Percentiles rank a stretch among this genome's conserved stretches.
Conservation (phyloP, 2,329 filamentous ascomycete genomes). For the Penicillium sp. region DNA sequence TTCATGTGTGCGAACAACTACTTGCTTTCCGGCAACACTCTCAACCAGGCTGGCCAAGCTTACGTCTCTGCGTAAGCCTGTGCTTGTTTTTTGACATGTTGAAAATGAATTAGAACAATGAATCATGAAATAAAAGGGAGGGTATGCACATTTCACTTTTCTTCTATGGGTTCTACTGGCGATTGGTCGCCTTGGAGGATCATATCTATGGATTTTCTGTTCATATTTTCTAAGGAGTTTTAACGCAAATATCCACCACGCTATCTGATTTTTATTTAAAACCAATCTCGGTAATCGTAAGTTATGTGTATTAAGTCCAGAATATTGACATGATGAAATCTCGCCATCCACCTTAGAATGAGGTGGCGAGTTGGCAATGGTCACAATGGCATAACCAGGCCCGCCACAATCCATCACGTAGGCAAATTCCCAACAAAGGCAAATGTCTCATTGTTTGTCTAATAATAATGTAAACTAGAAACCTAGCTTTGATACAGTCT, state of each 20-base stretch:
- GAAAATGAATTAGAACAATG: neutral
- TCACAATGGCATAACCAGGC: neutral
- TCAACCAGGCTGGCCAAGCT: constrained; percentile 26
- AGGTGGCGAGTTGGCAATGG: neutral
- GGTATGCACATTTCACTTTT: neutral
- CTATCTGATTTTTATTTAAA: neutral
- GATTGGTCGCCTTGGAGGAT: neutral
- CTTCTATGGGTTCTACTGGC: neutral
- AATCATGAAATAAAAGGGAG: neutral
- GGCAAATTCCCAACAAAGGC: too few relatives aligned
- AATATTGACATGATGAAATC: neutral
- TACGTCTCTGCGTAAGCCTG: constrained; percentile 16
- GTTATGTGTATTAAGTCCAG: neutral
- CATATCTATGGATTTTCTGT: neutral
- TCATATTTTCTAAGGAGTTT: neutral
- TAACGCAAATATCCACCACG: constrained; percentile 2
- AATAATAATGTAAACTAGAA: neutral
- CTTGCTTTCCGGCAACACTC: constrained; percentile 21
- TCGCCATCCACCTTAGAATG: neutral
- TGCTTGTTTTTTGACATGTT: neutral
- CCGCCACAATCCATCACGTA: neutral
- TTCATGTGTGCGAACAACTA: constrained; percentile 32
- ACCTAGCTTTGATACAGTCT: neutral
- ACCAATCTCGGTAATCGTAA: neutral
- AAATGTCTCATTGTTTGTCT: neutral